Evolutionary conservation across 2,329 filamentous ascomycete species (phyloP).

Genomic region (Achaetomium macrosporum): DNA sequence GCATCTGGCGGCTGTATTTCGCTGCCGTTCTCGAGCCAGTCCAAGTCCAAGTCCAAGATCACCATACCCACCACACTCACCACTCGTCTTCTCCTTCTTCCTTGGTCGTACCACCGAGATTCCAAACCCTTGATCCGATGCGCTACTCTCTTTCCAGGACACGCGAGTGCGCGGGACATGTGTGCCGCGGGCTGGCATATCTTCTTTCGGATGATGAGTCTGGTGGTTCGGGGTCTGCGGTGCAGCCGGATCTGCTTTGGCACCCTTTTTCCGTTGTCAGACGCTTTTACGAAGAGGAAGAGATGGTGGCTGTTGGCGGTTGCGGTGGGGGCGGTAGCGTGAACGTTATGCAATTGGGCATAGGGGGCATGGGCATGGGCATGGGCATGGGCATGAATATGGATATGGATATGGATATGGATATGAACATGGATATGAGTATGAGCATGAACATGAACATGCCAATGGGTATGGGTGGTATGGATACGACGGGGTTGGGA

Average conservation of each 20-base stretch:
- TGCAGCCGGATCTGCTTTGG: slow-evolving; percentile 42
- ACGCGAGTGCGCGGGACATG: slow-evolving; percentile 40
- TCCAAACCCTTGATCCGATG: slow-evolving; percentile 36
- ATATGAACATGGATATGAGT: not conserved
- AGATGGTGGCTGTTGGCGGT: not conserved
- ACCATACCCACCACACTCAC: not conserved
- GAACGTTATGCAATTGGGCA: not conserved
- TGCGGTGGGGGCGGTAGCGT: not conserved
- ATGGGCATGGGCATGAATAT: not conserved
- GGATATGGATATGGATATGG: not conserved
- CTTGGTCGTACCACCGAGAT: slow-evolving; percentile 26
- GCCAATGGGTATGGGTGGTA: too few species aligned
- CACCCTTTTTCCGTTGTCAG: slow-evolving; percentile 39
- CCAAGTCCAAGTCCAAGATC: slow-evolving; percentile 3
- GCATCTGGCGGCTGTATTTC: slow-evolving; percentile 40
- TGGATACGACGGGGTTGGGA: too few species aligned
- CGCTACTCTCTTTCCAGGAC: slow-evolving; percentile 38
- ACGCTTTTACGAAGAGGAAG: slow-evolving; percentile 32
- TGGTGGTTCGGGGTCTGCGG: too few species aligned
- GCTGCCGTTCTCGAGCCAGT: slow-evolving; percentile 39
- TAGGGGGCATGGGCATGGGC: not conserved
- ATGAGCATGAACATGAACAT: not conserved
- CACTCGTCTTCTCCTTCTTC: not conserved
- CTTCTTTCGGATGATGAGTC: too few species aligned
- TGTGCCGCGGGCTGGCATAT: slow-evolving; percentile 38